Percentiles rank a stretch among this genome's conserved stretches.
phyloP scores from a whole-genome alignment of 164 flowering plant species.

The Buxus sempervirens region DNA sequence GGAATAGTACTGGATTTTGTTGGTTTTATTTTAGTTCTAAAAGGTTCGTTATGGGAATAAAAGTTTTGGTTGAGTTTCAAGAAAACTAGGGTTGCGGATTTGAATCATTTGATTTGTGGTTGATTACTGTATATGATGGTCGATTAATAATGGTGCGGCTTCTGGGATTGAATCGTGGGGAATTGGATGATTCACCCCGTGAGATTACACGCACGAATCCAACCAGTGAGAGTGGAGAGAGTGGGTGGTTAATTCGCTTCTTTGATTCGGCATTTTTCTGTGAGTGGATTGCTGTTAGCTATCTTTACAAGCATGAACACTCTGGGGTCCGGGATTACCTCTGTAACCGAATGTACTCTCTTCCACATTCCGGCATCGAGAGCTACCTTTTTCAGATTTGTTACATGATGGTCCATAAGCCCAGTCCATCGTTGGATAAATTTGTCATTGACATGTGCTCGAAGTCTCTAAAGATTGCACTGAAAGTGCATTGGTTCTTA shows the following conservation, averaged over 20 bases:
- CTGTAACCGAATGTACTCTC: constrained; percentile 94
- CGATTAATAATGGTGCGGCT: constrained; percentile 66
- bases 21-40: not conserved
- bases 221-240: constrained; percentile 64
- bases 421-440: constrained; percentile 95
- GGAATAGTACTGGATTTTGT: not conserved
- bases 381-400: constrained; percentile 92
- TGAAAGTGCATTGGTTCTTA: constrained; percentile 95
- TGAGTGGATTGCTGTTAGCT: constrained; percentile 99
- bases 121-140: constrained; percentile 27
- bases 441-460: constrained; percentile 97
- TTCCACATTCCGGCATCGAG: constrained; percentile 88
- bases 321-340: constrained; percentile 90
- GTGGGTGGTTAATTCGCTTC: constrained; percentile 93
- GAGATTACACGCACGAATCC: constrained; percentile 60
- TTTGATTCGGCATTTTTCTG: constrained; percentile 97
- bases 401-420: constrained; percentile 92
- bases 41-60: not conserved
- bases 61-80: constrained; percentile 3
- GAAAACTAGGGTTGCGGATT: constrained; percentile 10
- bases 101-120: constrained; percentile 1
- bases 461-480: constrained; percentile 74
- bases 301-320: constrained; percentile 93
- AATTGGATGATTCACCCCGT: constrained; percentile 62
- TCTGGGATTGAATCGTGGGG: constrained; percentile 62